A percentile compares a stretch with the other conserved stretches of the same genome.
Conservation (phyloP, 140 eudicot species). For the Flaveria floridana region DNA sequence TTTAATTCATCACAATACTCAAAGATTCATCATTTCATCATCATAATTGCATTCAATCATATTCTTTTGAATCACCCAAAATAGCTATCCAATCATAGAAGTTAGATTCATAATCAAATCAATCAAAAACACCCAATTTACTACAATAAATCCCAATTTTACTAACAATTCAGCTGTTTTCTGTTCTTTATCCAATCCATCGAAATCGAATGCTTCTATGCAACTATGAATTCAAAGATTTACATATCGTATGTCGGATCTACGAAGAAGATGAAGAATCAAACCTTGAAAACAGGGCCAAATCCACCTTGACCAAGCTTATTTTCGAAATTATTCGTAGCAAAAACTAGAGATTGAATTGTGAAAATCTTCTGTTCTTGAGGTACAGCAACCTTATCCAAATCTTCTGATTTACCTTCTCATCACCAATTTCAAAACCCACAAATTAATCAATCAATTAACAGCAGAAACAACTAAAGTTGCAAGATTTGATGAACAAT, state of each 20-base stretch:
- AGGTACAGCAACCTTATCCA: conserved; percentile 59
- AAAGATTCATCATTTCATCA: conserved; percentile 9
- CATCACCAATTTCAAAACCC: conserved; percentile 19
- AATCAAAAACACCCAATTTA: background rate
- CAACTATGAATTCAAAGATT: background rate
- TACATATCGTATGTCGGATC: background rate
- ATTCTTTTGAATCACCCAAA: too few species aligned
- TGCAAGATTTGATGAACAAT: background rate
- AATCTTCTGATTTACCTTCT: conserved; percentile 44
- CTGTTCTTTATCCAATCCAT: background rate
- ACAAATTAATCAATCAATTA: conserved; percentile 7
- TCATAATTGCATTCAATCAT: background rate
- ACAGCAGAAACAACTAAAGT: background rate
- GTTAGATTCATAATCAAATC: background rate
- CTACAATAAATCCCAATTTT: background rate
- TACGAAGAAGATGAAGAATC: background rate
- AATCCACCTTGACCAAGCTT: conserved; percentile 99
- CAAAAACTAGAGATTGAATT: conserved; percentile 50
- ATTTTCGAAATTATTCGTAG: conserved; percentile 64
- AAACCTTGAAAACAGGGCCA: conserved; percentile 93
- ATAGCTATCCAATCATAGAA: too few species aligned
- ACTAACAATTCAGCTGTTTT: background rate
- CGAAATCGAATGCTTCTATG: background rate
- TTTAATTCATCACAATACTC: conserved; percentile 23
- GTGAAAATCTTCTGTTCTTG: conserved; percentile 77